phyloP scores from a whole-genome alignment of 495 filamentous ascomycete species.

The Penicillium odoratum region DNA sequence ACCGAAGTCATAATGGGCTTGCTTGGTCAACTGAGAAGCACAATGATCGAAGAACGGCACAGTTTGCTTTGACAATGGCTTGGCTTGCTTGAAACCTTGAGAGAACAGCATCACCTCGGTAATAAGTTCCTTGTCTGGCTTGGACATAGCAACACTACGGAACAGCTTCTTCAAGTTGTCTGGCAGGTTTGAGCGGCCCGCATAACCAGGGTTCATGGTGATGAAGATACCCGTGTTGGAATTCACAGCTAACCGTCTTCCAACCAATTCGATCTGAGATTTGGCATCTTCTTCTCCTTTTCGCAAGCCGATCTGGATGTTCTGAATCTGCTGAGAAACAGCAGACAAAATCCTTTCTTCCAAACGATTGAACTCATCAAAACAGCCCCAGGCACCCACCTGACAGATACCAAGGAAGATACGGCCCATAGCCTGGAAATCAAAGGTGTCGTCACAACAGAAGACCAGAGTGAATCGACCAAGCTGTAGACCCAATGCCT shows the following conservation, averaged over 20 bases:
- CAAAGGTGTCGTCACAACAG: conserved; percentile 98
- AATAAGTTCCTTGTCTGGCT: conserved; percentile 98
- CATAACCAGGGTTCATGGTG: conserved; percentile 99
- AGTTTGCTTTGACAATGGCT: conserved; percentile 85
- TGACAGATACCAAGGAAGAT: conserved; percentile 99
- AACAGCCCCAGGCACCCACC: conserved; percentile 98
- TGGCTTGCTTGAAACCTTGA: conserved; percentile 95
- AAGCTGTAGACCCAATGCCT: conserved; percentile 92
- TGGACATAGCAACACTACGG: conserved; percentile 98
- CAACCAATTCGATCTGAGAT: conserved; percentile 88
- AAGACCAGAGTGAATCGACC: conserved; percentile 98
- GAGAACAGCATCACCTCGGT: conserved; percentile 99
- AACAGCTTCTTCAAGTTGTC: conserved; percentile 99
- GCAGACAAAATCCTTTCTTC: conserved; percentile 97
- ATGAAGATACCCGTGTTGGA: conserved; percentile 97
- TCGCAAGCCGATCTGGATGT: conserved; percentile 93
- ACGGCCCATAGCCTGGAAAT: conserved; percentile 99
- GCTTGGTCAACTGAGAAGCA: conserved; percentile 76
- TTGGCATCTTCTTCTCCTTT: conserved; percentile 74
- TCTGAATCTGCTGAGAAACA: conserved; percentile 98
- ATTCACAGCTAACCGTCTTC: conserved; percentile 83
- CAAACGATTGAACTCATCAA: conserved; percentile 98
- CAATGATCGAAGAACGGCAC: conserved; percentile 98
- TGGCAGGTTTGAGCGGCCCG: conserved; percentile 93
- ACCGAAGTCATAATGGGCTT: conserved; percentile 98